phyloP scores from a whole-genome alignment of 768 basidiomycete genomes.

The Mycena sanguinolenta region DNA sequence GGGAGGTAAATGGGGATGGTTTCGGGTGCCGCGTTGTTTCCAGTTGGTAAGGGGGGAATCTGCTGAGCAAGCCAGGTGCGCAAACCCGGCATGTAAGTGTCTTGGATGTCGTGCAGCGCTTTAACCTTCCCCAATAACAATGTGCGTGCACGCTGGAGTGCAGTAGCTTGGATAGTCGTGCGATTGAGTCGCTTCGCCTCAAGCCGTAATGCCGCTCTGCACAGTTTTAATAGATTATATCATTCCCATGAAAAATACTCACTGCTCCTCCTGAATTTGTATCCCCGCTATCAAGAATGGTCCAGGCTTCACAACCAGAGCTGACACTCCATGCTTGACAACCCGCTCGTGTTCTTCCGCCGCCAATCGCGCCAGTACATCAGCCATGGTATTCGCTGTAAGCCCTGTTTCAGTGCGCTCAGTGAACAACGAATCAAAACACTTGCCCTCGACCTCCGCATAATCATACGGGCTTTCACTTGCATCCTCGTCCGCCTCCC shows the following conservation, averaged over 20 bases:
- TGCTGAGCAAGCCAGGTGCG: neutral
- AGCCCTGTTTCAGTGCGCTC: neutral
- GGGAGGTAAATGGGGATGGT: constrained; percentile 33
- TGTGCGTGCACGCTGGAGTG: neutral
- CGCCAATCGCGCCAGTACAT: constrained; percentile 25
- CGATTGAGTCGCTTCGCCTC: neutral
- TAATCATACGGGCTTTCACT: constrained; percentile 34
- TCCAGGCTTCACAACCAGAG: constrained; percentile 5
- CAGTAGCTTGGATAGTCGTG: constrained; percentile 2
- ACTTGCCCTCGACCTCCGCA: constrained; percentile 25
- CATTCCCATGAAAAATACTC: neutral
- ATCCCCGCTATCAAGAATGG: constrained; percentile 32
- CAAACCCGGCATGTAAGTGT: neutral
- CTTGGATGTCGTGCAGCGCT: neutral
- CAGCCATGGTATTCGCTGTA: constrained; percentile 24
- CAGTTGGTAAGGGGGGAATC: neutral
- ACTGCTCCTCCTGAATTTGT: constrained; percentile 27
- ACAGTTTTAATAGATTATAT: neutral
- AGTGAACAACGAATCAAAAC: neutral
- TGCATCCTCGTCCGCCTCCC: constrained; percentile 30
- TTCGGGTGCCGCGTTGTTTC: constrained; percentile 29
- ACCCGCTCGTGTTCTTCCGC: constrained; percentile 33
- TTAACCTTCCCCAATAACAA: neutral
- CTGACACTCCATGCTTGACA: neutral
- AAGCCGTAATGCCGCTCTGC: neutral